These are phyloP conservation scores for Malus sylvestris DNA, from an alignment of 306 rosid species.

Conservation along the genomic window DNA sequence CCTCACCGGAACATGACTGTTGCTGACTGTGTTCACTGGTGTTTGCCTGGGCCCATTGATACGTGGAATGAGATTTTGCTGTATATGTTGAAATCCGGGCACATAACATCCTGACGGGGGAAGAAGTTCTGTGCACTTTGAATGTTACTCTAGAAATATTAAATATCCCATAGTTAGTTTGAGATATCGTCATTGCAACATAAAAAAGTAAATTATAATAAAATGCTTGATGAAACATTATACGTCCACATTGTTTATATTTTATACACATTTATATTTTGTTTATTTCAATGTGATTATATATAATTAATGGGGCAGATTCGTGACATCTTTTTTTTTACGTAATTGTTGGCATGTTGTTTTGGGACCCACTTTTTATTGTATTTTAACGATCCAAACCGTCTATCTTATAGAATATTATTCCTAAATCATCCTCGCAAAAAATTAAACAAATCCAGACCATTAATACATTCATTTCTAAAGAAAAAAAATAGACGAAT, in stretches of 20 bases:
- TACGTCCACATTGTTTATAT: neutral
- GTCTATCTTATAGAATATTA: no score
- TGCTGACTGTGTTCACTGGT: conserved; percentile 92
- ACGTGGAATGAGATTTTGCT: conserved; percentile 83
- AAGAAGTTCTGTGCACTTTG: neutral
- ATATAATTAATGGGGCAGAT: neutral
- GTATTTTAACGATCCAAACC: no score
- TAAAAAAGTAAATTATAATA: neutral
- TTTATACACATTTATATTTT: neutral
- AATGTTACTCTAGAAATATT: neutral
- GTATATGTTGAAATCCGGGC: conserved; percentile 34
- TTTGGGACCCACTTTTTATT: no score
- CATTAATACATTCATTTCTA: no score
- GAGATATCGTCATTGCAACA: neutral
- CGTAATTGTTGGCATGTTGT: accelerated
- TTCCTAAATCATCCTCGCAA: no score
- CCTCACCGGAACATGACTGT: conserved; percentile 30
- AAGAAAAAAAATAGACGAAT: no score
- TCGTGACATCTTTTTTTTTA: no score
- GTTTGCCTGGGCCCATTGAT: conserved; percentile 80
- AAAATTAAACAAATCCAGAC: no score
- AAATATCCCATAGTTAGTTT: neutral
- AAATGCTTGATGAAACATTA: neutral
- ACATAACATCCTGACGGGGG: neutral
- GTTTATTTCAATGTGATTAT: neutral